Evolutionary conservation across 179 eudicot species (phyloP), one percentile per base, ranked within the genome.

Genomic region (Corrigiola litoralis): DNA sequence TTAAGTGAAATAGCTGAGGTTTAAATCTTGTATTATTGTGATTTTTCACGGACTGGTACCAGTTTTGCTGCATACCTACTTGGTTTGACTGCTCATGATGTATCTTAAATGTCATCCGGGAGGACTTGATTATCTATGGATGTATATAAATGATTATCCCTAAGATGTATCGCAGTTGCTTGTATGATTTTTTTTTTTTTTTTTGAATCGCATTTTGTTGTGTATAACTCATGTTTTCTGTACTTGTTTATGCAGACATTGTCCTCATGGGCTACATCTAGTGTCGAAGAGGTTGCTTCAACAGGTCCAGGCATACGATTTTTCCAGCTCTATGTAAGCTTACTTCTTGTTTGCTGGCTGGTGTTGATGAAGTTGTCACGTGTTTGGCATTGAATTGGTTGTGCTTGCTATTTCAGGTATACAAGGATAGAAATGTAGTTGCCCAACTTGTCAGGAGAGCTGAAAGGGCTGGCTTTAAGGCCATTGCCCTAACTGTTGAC

Each of bases 251-350:
- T 72, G 37, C 90, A 94, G 99, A 90, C 99, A 67, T 59, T 94
- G 68, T 94, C 99, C 17, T 90, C 99, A 58, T 94, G 99, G 99
- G 94, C 97, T 25, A 94, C 99, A 32, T 90, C 99, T 1, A 94
- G 99, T 65, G 99, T 94, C n/a, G 99, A 94, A 71, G 99, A 94
- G 80, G 99, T 94, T 66, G 97, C 99, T 79, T 94, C 99, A 63
- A 90, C 99, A 13, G 97, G 99, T 60, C 96, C 99, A 38, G 97
- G 99, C 69, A 90, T 91, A 75, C 89, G 99, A 57, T 94, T 94
- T 81, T 94, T 94, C 87, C 99, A 94, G 84, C 96, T 94, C 77
- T 94, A 90, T 78, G 99, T 94, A 79, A 90, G 94, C 64, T 68
- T 29, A 54, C 23, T 41, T 24, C 20, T 21, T 11, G 17, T n/a